Evolutionary conservation across 306 rosid genomes (phyloP).

Genomic region (Fragaria iinumae): DNA sequence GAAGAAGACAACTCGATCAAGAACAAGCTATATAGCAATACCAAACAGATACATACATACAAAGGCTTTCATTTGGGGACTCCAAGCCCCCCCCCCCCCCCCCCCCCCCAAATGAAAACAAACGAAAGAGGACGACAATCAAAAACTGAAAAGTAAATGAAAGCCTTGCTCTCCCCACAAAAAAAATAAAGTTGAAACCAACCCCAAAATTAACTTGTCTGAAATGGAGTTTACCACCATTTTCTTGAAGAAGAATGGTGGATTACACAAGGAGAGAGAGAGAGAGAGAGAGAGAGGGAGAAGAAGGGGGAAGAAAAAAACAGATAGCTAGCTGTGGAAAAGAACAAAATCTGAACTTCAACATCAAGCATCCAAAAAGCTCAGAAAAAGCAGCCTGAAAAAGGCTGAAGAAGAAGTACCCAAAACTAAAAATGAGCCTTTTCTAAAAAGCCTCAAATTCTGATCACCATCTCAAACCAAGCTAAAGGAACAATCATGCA

Average conservation of each 20-base stretch:
- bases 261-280: too few species aligned
- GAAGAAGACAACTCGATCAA: constrained; percentile 63
- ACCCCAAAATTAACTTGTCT: not conserved
- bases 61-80: constrained; percentile 40
- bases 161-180: not conserved
- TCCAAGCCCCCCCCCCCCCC: constrained; percentile 35
- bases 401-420: constrained; percentile 46
- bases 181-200: constrained; percentile 11
- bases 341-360: constrained; percentile 58
- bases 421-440: constrained; percentile 29
- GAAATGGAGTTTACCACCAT: not conserved
- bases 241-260: not conserved
- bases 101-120: constrained; percentile 36
- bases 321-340: constrained; percentile 20
- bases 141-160: constrained; percentile 13
- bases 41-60: constrained; percentile 37
- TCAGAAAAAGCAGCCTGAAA: constrained; percentile 51
- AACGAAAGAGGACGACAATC: constrained; percentile 8
- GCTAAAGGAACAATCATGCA: constrained; percentile 33
- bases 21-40: constrained; percentile 34
- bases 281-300: not conserved
- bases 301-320: not conserved
- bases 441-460: constrained; percentile 41
- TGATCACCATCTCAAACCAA: constrained; percentile 35
- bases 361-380: constrained; percentile 54